Conservation (phyloP, 371 early-diverging fungal genomes). For the Capniomyces stellatus region DNA sequence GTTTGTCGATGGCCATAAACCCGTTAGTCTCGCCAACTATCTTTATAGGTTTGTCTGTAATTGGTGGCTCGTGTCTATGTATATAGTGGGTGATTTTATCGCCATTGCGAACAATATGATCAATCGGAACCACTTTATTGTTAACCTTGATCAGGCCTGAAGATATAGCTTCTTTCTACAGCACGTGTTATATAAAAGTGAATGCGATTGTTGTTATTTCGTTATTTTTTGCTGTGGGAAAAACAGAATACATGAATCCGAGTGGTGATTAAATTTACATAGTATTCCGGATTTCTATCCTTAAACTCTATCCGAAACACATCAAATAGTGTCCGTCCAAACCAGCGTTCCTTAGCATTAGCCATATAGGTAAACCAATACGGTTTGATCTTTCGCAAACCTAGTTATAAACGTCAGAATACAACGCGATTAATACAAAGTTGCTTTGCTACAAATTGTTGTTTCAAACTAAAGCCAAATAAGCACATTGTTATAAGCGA, state of each 20-base stretch:
- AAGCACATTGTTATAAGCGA: too few relatives aligned
- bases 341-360: slow-evolving; percentile 86
- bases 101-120: slow-evolving; percentile 38
- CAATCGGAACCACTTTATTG: slow-evolving; percentile 27
- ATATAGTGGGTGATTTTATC: slow-evolving; percentile 62
- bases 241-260: not conserved
- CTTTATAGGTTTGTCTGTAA: slow-evolving; percentile 37
- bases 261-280: slow-evolving; percentile 13
- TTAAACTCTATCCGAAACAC: slow-evolving; percentile 72
- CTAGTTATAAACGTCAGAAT: too few relatives aligned
- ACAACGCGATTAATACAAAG: too few relatives aligned
- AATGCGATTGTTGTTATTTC: too few relatives aligned
- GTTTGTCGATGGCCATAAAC: slow-evolving; percentile 71
- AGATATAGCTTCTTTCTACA: slow-evolving; percentile 40
- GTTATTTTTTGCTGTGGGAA: too few relatives aligned
- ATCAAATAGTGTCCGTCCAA: slow-evolving; percentile 46
- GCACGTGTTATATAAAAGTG: too few relatives aligned
- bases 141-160: slow-evolving; percentile 66
- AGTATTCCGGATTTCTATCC: slow-evolving; percentile 61
- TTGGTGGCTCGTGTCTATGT: slow-evolving; percentile 93
- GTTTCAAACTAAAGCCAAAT: too few relatives aligned
- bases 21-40: slow-evolving; percentile 39
- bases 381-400: slow-evolving; percentile 60
- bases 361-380: slow-evolving; percentile 62
- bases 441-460: too few relatives aligned